phyloP scores from a whole-genome alignment of 495 filamentous ascomycete species.

The Chlorociboria aeruginascens region DNA sequence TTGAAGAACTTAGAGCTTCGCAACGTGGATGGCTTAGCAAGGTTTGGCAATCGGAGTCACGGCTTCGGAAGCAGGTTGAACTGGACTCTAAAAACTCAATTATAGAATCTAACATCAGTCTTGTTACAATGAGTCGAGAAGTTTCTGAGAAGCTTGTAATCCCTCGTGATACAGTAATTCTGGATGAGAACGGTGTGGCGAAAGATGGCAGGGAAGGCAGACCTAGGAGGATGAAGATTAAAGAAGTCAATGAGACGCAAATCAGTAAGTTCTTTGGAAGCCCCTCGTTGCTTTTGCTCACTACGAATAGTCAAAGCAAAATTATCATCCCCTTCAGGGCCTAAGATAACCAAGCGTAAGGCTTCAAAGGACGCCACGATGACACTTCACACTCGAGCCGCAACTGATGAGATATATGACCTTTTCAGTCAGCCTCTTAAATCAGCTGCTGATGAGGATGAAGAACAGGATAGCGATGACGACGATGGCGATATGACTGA shows the following conservation, averaged over 20 bases:
- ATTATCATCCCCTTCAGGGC: constrained; percentile 69
- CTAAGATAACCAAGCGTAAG: constrained; percentile 65
- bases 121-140: constrained; percentile 6
- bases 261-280: constrained; percentile 47
- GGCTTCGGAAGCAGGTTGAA: constrained; percentile 42
- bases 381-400: constrained; percentile 90
- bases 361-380: constrained; percentile 66
- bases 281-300: neutral
- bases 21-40: constrained; percentile 65
- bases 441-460: constrained; percentile 27
- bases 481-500: constrained; percentile 47
- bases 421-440: constrained; percentile 89
- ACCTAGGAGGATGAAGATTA: constrained; percentile 57
- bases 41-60: constrained; percentile 48
- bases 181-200: constrained; percentile 40
- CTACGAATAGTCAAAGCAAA: constrained; percentile 68
- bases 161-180: constrained; percentile 27
- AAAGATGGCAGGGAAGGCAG: constrained; percentile 16
- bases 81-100: constrained; percentile 62
- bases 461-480: constrained; percentile 54
- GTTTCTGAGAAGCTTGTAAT: constrained; percentile 31
- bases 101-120: neutral
- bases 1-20: constrained; percentile 81
- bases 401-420: constrained; percentile 93
- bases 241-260: constrained; percentile 74